A percentile compares a stretch with the other conserved stretches of the same genome.
phyloP scores from a whole-genome alignment of 257 asterid genomes.

The Perilla frutescens region DNA sequence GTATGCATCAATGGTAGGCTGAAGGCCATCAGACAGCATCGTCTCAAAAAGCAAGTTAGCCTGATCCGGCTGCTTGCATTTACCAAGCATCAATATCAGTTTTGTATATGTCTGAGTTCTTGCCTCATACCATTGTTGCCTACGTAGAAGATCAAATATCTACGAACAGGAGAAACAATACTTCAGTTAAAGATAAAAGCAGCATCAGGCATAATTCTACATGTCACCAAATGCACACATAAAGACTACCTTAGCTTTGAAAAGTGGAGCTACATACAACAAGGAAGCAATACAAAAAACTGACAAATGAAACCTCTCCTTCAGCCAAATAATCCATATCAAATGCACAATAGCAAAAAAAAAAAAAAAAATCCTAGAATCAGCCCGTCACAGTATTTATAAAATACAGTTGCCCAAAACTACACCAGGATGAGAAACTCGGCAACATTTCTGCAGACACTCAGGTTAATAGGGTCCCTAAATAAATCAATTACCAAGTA shows the following conservation, averaged over 20 bases:
- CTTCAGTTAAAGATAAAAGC: constrained; percentile 23
- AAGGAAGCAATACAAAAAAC: neutral
- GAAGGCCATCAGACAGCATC: constrained; percentile 75
- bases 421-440: neutral
- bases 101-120: constrained; percentile 73
- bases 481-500: neutral
- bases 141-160: constrained; percentile 86
- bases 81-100: constrained; percentile 89
- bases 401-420: constrained; percentile 1
- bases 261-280: neutral
- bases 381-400: neutral
- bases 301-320: neutral
- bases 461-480: neutral
- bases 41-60: constrained; percentile 71
- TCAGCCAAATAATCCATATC: constrained; percentile 11
- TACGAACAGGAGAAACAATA: constrained; percentile 34
- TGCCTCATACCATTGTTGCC: constrained; percentile 87
- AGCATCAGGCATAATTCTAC: constrained; percentile 18
- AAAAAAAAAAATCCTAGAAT: neutral
- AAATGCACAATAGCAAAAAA: neutral
- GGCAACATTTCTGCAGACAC: neutral
- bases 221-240: constrained; percentile 16
- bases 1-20: constrained; percentile 70
- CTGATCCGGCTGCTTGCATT: constrained; percentile 76
- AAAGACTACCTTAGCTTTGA: neutral